Evolutionary conservation across 2,329 filamentous ascomycete species (phyloP).

Genomic region (Cephalotrichum gorgonifer): DNA sequence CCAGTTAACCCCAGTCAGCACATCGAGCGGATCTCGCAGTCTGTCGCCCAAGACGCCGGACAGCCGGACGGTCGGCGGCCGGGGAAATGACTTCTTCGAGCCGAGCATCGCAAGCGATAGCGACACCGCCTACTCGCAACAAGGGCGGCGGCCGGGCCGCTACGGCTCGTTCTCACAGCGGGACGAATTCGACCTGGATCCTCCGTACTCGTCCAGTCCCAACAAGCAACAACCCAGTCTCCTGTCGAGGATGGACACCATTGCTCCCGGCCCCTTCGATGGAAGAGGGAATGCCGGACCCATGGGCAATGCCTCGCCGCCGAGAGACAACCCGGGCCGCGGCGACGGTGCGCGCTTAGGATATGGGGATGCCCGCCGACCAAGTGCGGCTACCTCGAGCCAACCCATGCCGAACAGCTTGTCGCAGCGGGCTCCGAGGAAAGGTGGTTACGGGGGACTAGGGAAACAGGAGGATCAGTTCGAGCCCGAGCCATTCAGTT

Average conservation of each 20-base stretch:
- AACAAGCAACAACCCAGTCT: constrained; percentile 31
- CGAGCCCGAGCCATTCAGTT: constrained; percentile 23
- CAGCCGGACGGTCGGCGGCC: constrained; percentile 30
- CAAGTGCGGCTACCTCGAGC: constrained; percentile 18
- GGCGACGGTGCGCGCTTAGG: constrained; percentile 10
- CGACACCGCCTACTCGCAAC: constrained; percentile 24
- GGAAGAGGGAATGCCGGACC: constrained; percentile 14
- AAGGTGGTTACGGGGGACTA: constrained; percentile 49
- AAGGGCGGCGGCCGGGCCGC: constrained; percentile 26
- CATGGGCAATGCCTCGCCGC: constrained; percentile 22
- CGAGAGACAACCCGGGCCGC: constrained; percentile 15
- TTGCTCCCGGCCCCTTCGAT: constrained; percentile 58
- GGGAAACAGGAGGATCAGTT: constrained; percentile 30
- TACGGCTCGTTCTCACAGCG: constrained; percentile 37
- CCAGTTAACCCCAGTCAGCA: constrained; percentile 55
- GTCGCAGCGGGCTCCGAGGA: constrained; percentile 21
- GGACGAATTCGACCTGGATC: constrained; percentile 24
- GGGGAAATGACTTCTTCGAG: constrained; percentile 32
- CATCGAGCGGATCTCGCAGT: constrained; percentile 46
- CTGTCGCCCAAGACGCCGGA: constrained; percentile 53
- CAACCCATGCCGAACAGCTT: neutral
- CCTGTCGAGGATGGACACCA: constrained; percentile 52
- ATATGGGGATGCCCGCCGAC: constrained; percentile 12
- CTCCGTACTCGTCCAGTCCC: constrained; percentile 31
- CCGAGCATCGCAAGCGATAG: constrained; percentile 33